Evolutionary conservation across 2,329 filamentous ascomycete genomes (phyloP), one percentile per base, ranked within the genome.

Genomic region (Ustulina deusta): DNA sequence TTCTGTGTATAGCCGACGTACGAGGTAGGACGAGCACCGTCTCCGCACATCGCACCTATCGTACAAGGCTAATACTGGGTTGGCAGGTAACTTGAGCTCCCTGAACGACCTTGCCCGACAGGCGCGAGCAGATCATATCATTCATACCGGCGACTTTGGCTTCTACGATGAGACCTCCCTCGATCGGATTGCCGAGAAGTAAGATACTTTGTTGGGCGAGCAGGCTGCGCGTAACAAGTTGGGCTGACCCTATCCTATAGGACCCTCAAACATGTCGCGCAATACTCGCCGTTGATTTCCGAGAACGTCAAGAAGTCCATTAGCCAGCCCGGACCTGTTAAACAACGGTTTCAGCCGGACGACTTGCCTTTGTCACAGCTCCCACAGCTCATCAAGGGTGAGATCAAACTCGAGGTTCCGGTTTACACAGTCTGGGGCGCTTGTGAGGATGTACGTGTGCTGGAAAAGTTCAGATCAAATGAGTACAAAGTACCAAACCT

Each of bases 341-440:
- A 97, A 84, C 87, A 91, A 69, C 91, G 94, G 74, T 97, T 97
- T 80, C 84, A 88, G 10, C 87, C 93, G 25, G 89, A 90, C 76
- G 92, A 97, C 71, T 89, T 97, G 32, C 93, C 94, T 65, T 90
- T 99, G 61, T 99, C 96, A 65, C 94, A 99, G 83, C 89, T 99
- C 40, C 89, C 95, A 27, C 89, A 93, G 75, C 93, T 99, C 74
- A 88, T 99, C 72, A 92, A 89, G 81, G 94, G 94, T 80, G 91
- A 92, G 73, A 87, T 97, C 77, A 97, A 93, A 78, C 90, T 99
- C 65, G 94, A 99, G 69, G 92, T 99, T 65, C 96, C 96, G 0
- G 96, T 99, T 64, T 98, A 97, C 83, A 99, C 96, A 46, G 96
- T 99, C 42, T 99, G 96, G 96, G 96, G 96, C 78, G 96, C 96